Evolutionary conservation across 768 basidiomycete species (phyloP), one percentile per base, ranked within the genome.

Genomic region (Amyloporia xantha): DNA sequence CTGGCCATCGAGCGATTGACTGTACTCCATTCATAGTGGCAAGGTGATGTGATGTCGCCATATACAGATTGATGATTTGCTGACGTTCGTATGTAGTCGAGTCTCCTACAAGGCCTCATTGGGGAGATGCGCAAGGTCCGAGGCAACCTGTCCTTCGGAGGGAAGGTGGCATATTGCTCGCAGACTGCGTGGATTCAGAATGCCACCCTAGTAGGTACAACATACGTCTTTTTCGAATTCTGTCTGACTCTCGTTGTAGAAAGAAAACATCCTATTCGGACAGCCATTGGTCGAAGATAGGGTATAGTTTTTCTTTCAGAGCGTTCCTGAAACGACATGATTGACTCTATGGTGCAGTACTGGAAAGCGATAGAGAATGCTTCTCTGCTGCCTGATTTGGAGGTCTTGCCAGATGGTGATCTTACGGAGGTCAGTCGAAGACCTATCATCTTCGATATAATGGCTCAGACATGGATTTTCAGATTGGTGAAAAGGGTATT

Each of bases 171-270:
- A 4, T 89, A 86, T 59, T 84, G 82, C 58, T 73, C 84, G 13
- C 86, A 89, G 63, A 77, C 75, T 0, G 82, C 84, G 0, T 89
- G 85, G 85, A 86, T 89, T 41, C 82, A 85, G 62, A 86, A 86
- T 59, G 76, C 78, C 0, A 71, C 78, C 4, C 56, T 83, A 59
- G 81, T 81, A 47, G 43, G 76, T 54, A 28, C 13, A 6, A n/a
- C 35, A 23, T 25, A 43, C 27, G 26, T 11, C 2, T n/a, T n/a
- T 41, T 17, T 30, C 24, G 4, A 17, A 19, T 27, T 4, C 11
- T 12, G 2, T 19, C 23, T 51, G 21, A 47, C 2, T 9, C 25
- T 3, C 10, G 15, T 24, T 25, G 17, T 17, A 35, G 39, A 17
- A 12, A 23, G 80, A 84, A 38, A 88, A 86, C 55, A 71, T 87